These are phyloP conservation scores for Ramicandelaber brevisporus DNA, from an alignment of 192 early-diverging fungal species.

Conservation along the genomic window DNA sequence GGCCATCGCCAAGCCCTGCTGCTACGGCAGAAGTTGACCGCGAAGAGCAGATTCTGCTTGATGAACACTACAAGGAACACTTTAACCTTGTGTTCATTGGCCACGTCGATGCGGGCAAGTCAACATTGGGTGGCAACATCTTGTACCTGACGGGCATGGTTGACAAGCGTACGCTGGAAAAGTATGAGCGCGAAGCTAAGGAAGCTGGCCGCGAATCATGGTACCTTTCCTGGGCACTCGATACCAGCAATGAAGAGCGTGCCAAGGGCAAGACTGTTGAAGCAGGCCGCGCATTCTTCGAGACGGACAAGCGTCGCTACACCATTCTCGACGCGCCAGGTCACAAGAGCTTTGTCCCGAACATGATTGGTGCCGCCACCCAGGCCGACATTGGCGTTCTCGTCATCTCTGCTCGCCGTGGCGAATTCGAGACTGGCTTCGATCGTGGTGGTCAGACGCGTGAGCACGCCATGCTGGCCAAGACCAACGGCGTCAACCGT, in stretches of 20 bases:
- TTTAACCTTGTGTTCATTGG: slow-evolving; percentile 97
- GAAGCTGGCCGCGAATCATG: slow-evolving; percentile 91
- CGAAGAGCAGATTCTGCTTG: slow-evolving; percentile 31
- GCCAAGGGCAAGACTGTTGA: slow-evolving; percentile 98
- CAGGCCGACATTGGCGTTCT: slow-evolving; percentile 92
- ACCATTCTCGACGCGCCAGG: slow-evolving; percentile 97
- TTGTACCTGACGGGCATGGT: slow-evolving; percentile 95
- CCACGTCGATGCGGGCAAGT: slow-evolving; percentile 94
- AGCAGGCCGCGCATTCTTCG: slow-evolving; percentile 93
- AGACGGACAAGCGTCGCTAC: slow-evolving; percentile 81
- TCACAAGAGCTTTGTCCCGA: slow-evolving; percentile 94
- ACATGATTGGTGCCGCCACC: slow-evolving; percentile 89
- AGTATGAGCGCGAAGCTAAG: slow-evolving; percentile 96
- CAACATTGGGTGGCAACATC: slow-evolving; percentile 95
- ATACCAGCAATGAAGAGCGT: slow-evolving; percentile 89
- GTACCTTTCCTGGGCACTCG: slow-evolving; percentile 97
- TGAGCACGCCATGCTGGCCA: slow-evolving; percentile 90
- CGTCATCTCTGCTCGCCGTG: slow-evolving; percentile 89
- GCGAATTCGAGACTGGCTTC: slow-evolving; percentile 99
- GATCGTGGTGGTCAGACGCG: slow-evolving; percentile 96
- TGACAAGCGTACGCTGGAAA: slow-evolving; percentile 97
- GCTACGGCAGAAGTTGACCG: slow-evolving; percentile 11
- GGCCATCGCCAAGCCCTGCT: slow-evolving; percentile 4
- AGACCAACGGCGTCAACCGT: slow-evolving; percentile 87
- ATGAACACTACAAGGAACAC: slow-evolving; percentile 77